Conservation (phyloP, 2,329 filamentous ascomycete genomes). For the Cladosporium sp. region DNA sequence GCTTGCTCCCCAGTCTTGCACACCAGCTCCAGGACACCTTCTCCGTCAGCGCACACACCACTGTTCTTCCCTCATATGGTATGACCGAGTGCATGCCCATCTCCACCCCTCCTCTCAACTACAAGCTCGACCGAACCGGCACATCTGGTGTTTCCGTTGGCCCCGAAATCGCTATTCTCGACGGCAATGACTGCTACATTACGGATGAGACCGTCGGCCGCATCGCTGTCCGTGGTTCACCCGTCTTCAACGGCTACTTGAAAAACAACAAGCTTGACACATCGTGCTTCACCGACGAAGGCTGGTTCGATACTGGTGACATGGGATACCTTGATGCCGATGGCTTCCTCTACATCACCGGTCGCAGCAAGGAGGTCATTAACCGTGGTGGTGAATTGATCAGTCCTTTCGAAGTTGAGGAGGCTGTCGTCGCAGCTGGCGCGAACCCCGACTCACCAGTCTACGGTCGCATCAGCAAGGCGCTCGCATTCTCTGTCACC, state of each 20-base stretch:
- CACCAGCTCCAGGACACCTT: constrained; percentile 54
- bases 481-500: constrained; percentile 56
- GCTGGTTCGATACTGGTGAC: constrained; percentile 60
- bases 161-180: constrained; percentile 55
- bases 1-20: constrained; percentile 55
- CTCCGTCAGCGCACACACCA: constrained; percentile 31
- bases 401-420: constrained; percentile 61
- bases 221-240: constrained; percentile 53
- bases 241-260: constrained; percentile 56
- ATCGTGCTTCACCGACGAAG: constrained; percentile 50
- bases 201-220: constrained; percentile 42
- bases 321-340: constrained; percentile 55
- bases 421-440: constrained; percentile 55
- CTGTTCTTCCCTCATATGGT: constrained; percentile 59
- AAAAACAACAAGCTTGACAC: constrained; percentile 48
- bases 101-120: constrained; percentile 57
- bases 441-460: constrained; percentile 47
- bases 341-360: constrained; percentile 58
- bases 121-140: constrained; percentile 54
- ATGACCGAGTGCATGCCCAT: constrained; percentile 65
- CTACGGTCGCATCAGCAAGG: constrained; percentile 51
- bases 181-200: constrained; percentile 43
- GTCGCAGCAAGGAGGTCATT: constrained; percentile 59
- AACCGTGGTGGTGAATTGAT: constrained; percentile 62
- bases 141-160: constrained; percentile 57